phyloP scores from a whole-genome alignment of 495 filamentous ascomycete species.

The Penicillium angulare region DNA sequence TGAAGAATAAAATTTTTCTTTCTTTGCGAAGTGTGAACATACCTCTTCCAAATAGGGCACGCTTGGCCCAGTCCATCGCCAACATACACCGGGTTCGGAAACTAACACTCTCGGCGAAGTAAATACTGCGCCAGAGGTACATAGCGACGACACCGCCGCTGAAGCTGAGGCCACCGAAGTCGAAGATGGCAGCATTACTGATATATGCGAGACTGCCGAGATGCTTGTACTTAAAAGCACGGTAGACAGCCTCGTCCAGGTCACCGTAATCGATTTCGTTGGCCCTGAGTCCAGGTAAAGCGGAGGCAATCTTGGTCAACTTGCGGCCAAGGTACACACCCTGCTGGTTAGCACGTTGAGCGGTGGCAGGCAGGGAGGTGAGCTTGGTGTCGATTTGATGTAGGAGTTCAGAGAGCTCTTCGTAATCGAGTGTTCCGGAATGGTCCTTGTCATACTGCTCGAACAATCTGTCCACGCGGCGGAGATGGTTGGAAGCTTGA shows the following conservation, averaged over 20 bases:
- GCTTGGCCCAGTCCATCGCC: constrained; percentile 98
- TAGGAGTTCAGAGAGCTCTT: constrained; percentile 84
- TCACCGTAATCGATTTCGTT: constrained; percentile 89
- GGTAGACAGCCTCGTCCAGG: constrained; percentile 88
- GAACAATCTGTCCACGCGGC: constrained; percentile 86
- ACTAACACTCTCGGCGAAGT: constrained; percentile 97
- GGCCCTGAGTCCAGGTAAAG: constrained; percentile 68
- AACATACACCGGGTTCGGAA: constrained; percentile 83
- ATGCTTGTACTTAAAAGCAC: constrained; percentile 93
- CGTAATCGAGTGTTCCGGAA: constrained; percentile 88
- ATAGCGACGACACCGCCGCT: constrained; percentile 87
- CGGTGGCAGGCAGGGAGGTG: constrained; percentile 81
- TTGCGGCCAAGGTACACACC: constrained; percentile 91
- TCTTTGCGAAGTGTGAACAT: constrained; percentile 37
- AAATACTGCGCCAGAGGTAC: constrained; percentile 94
- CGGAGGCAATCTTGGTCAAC: constrained; percentile 85
- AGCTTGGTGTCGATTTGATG: constrained; percentile 89
- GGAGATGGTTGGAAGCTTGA: constrained; percentile 86
- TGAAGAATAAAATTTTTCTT: constrained; percentile 1
- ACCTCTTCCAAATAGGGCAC: constrained; percentile 95
- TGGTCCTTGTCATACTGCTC: constrained; percentile 89
- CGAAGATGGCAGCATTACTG: constrained; percentile 94
- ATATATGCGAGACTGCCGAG: constrained; percentile 93
- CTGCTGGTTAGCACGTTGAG: constrained; percentile 97
- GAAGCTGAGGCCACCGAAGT: constrained; percentile 74